These are phyloP conservation scores for Phellinidium pouzarii DNA, from an alignment of 1,284 basidiomycete genomes.

Conservation along the genomic window DNA sequence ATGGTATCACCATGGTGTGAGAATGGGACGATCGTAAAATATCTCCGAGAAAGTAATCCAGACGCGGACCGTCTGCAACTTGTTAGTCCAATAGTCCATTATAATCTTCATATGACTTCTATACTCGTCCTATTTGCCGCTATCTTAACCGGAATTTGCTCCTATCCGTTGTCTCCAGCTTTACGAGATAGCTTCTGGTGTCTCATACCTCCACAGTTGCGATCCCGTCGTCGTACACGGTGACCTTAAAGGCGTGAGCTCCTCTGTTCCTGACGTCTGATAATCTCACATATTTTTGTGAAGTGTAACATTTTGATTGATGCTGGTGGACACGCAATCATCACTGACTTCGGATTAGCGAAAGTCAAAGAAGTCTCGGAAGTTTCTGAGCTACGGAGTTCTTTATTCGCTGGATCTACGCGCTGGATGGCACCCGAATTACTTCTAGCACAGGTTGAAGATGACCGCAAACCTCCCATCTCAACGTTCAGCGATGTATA, in stretches of 20 bases:
- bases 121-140: not conserved
- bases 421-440: conserved; percentile 50
- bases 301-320: conserved; percentile 53
- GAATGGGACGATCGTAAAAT: conserved; percentile 46
- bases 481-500: conserved; percentile 50
- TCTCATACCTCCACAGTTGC: conserved; percentile 45
- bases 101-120: too few species aligned
- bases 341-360: conserved; percentile 54
- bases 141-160: not conserved
- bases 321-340: conserved; percentile 40
- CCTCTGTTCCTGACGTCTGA: not conserved
- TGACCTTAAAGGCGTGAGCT: conserved; percentile 47
- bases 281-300: not conserved
- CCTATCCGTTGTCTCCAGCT: conserved; percentile 28
- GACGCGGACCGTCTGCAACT: conserved; percentile 36
- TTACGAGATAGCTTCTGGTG: conserved; percentile 44
- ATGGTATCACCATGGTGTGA: conserved; percentile 58
- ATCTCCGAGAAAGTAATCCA: conserved; percentile 35
- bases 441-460: conserved; percentile 41
- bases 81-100: conserved; percentile 28
- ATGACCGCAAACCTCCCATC: conserved; percentile 31
- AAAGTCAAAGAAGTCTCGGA: conserved; percentile 47
- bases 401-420: conserved; percentile 45
- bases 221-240: conserved; percentile 48
- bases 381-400: conserved; percentile 33